Evolutionary conservation across 441 rosid species (phyloP).

Genomic region (Arabidopsis hybrid): DNA sequence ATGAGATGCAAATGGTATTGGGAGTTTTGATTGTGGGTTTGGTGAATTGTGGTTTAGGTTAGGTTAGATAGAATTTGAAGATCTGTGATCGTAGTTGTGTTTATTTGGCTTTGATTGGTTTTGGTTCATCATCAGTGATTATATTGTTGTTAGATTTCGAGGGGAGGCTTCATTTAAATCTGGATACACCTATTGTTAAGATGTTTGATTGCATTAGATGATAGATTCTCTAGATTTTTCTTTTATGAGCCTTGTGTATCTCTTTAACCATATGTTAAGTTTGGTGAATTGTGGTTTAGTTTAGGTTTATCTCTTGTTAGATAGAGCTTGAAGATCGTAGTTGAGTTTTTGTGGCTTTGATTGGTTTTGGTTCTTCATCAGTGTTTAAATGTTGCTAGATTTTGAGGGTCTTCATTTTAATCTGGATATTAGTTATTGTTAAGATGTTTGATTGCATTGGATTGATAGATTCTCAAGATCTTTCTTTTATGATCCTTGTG

Average conservation of each 20-base stretch:
- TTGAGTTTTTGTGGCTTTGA: no score
- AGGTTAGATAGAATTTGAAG: constrained; percentile 7
- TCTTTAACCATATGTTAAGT: no score
- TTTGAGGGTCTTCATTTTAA: no score
- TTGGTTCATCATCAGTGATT: constrained; percentile 4
- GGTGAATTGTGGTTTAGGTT: constrained; percentile 37
- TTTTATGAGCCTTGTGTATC: background rate
- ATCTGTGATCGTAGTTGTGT: constrained; percentile 21
- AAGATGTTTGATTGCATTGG: no score
- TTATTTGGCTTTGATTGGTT: constrained; percentile 17
- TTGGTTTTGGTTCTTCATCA: no score
- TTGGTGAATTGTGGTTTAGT: no score
- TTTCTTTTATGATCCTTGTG: background rate
- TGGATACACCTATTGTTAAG: background rate
- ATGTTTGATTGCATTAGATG: background rate
- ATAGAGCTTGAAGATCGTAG: no score
- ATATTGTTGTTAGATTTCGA: constrained; percentile 9
- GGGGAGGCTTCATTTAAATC: constrained; percentile 17
- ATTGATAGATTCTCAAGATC: no score
- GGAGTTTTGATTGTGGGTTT: constrained; percentile 13
- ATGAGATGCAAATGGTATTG: constrained; percentile 30
- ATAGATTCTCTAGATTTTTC: constrained; percentile 25
- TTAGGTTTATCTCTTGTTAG: no score
- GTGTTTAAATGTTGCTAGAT: no score
- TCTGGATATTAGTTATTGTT: no score